Evolutionary conservation across 2,329 filamentous ascomycete species (phyloP).

Genomic region (Penicillium rolfsii): DNA sequence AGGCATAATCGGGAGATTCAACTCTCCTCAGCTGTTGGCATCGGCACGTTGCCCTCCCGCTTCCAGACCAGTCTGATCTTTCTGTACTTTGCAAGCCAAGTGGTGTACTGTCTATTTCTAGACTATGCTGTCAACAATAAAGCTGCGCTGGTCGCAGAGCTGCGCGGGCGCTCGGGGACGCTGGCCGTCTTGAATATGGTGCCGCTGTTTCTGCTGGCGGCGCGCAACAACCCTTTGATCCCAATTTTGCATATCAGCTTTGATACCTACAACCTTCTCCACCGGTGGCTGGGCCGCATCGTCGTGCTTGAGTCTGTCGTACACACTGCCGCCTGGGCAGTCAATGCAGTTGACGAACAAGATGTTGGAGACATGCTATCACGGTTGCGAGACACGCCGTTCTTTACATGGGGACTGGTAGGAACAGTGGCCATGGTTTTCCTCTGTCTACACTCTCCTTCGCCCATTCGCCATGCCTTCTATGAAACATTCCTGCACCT

Average conservation of each 20-base stretch:
- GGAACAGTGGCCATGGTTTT: slow-evolving; percentile 47
- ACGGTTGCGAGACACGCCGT: slow-evolving; percentile 42
- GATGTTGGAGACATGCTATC: slow-evolving; percentile 38
- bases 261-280: slow-evolving; percentile 91
- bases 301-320: slow-evolving; percentile 70
- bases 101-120: slow-evolving; percentile 68
- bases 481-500: slow-evolving; percentile 82
- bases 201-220: slow-evolving; percentile 82
- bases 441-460: slow-evolving; percentile 50
- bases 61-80: slow-evolving; percentile 72
- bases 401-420: slow-evolving; percentile 52
- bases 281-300: slow-evolving; percentile 80
- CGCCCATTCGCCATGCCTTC: slow-evolving; percentile 86
- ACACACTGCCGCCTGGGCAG: slow-evolving; percentile 75
- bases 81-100: slow-evolving; percentile 71
- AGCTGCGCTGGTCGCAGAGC: slow-evolving; percentile 70
- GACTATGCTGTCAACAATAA: slow-evolving; percentile 49
- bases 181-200: slow-evolving; percentile 89
- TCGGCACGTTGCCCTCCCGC: slow-evolving; percentile 78
- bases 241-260: slow-evolving; percentile 81
- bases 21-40: slow-evolving; percentile 67
- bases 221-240: slow-evolving; percentile 93
- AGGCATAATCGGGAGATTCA: slow-evolving; percentile 77
- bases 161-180: slow-evolving; percentile 82
- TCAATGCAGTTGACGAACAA: slow-evolving; percentile 61